Evolutionary conservation across 2,329 filamentous ascomycete genomes (phyloP).

Genomic region (Dryadomyces sulphureus): DNA sequence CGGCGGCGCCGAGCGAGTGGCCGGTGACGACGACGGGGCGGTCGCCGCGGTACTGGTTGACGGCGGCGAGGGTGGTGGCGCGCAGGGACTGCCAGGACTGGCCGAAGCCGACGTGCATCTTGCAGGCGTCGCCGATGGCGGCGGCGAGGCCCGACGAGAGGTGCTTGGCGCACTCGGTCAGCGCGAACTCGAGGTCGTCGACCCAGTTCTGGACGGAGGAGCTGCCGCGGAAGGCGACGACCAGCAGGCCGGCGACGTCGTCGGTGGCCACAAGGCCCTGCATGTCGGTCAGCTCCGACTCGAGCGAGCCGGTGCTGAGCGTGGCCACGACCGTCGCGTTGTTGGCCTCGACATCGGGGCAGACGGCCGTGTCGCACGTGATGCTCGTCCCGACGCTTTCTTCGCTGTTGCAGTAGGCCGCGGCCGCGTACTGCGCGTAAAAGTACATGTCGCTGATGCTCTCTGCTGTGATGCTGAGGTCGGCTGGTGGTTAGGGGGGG

Average conservation of each 20-base stretch:
- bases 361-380: conserved; percentile 27
- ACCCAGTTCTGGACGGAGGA: conserved; percentile 46
- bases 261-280: conserved; percentile 38
- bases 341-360: conserved; percentile 27
- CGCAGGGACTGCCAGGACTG: conserved; percentile 32
- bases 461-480: conserved; percentile 13
- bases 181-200: conserved; percentile 32
- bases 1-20: conserved; percentile 53
- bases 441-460: conserved; percentile 27
- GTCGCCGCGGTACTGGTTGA: not conserved
- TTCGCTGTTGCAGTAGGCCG: conserved; percentile 38
- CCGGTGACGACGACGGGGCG: conserved; percentile 40
- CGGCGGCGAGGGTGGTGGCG: conserved; percentile 29
- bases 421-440: conserved; percentile 35
- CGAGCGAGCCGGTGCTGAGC: conserved; percentile 13
- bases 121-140: conserved; percentile 27
- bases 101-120: conserved; percentile 43
- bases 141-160: not conserved
- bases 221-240: conserved; percentile 46
- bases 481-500: not conserved
- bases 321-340: conserved; percentile 27
- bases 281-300: conserved; percentile 16
- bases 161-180: conserved; percentile 17
- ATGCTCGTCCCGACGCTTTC: conserved; percentile 22
- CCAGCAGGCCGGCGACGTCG: conserved; percentile 32